Evolutionary conservation across 2,329 filamentous ascomycete genomes (phyloP).

Genomic region (Fusarium phyllophilum): DNA sequence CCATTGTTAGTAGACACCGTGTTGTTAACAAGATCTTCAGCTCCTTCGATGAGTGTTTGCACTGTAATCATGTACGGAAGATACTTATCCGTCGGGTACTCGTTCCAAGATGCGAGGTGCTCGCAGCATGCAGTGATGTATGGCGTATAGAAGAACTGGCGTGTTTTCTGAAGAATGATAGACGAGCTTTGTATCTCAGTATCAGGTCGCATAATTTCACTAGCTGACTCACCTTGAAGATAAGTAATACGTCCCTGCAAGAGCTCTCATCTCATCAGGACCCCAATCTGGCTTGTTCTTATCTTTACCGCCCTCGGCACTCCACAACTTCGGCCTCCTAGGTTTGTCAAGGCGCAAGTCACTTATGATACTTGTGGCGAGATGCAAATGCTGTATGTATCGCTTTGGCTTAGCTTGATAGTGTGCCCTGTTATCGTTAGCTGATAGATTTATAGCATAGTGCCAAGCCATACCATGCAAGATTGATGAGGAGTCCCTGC

Average conservation of each 20-base stretch:
- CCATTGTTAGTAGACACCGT: not conserved
- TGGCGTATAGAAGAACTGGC: conserved; percentile 33
- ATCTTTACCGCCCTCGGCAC: conserved; percentile 33
- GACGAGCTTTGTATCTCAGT: conserved; percentile 37
- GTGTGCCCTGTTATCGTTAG: conserved; percentile 44
- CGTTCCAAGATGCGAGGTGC: conserved; percentile 18
- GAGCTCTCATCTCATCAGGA: conserved; percentile 43
- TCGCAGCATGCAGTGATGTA: conserved; percentile 43
- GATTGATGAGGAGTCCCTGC: conserved; percentile 45
- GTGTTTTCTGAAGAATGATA: conserved; percentile 46
- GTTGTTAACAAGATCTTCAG: conserved; percentile 37
- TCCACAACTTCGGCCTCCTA: conserved; percentile 41
- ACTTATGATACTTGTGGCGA: conserved; percentile 46
- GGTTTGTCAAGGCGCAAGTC: conserved; percentile 46
- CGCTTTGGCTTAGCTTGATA: conserved; percentile 44
- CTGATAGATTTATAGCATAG: accelerated
- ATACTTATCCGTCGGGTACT: conserved; percentile 40
- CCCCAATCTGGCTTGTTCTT: conserved; percentile 39
- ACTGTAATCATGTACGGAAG: conserved; percentile 40
- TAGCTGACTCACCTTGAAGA: conserved; percentile 39
- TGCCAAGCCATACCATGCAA: conserved; percentile 42
- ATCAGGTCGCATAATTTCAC: accelerated
- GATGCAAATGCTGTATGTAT: conserved; percentile 44
- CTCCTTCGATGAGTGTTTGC: conserved; percentile 41
- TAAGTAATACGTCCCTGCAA: conserved; percentile 46